These are phyloP conservation scores for Rosa persica DNA, from an alignment of 306 rosid genomes.

Conservation along the genomic window DNA sequence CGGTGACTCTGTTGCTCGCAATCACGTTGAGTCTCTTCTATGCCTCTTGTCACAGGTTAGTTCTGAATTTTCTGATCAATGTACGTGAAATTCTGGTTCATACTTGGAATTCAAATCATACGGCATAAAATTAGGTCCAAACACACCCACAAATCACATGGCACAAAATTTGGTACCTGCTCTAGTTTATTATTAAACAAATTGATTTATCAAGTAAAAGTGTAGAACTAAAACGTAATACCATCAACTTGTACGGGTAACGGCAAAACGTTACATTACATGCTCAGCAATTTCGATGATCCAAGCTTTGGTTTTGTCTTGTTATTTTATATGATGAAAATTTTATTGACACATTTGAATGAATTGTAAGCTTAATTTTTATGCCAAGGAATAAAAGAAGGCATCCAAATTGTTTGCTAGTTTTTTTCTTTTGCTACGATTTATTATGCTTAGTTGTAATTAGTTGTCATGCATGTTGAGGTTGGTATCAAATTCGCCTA, in stretches of 20 bases:
- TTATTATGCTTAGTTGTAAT: slow-evolving; percentile 5
- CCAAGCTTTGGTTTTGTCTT: background rate
- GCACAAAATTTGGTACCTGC: background rate
- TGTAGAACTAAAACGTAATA: background rate
- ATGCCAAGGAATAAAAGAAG: background rate
- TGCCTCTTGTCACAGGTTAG: slow-evolving; percentile 83
- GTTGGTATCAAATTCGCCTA: slow-evolving; percentile 3
- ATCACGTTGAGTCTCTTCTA: slow-evolving; percentile 83
- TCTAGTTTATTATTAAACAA: background rate
- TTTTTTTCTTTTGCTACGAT: background rate
- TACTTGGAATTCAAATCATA: background rate
- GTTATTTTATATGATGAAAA: background rate
- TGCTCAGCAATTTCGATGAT: background rate
- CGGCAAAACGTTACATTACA: background rate
- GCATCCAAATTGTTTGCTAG: background rate
- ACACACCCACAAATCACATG: background rate
- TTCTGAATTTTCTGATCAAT: background rate
- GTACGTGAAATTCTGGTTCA: background rate
- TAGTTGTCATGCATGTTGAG: background rate
- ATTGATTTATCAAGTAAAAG: background rate
- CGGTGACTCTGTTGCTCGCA: slow-evolving; percentile 88
- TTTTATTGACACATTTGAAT: background rate
- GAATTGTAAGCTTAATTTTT: too few species aligned
- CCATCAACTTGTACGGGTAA: background rate
- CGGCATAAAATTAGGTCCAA: background rate